phyloP scores from a whole-genome alignment of 768 basidiomycete species.

The Ramaria rubella region DNA sequence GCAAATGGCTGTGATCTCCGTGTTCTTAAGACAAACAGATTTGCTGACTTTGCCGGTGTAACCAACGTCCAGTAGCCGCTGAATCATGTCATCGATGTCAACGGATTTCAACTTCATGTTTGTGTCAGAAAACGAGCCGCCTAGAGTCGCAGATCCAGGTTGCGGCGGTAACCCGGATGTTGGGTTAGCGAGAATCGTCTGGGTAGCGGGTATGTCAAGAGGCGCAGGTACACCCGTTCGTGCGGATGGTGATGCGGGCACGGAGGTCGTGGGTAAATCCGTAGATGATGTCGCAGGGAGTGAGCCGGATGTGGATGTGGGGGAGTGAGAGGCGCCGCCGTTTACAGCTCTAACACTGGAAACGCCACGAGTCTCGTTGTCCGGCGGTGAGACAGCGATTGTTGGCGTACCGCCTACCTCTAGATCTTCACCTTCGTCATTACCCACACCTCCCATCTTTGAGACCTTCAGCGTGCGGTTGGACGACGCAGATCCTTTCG shows the following conservation, averaged over 20 bases:
- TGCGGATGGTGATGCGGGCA: conserved; percentile 33
- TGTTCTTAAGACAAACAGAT: conserved; percentile 90
- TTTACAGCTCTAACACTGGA: neutral
- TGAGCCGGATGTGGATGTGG: conserved; percentile 10
- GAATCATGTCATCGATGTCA: conserved; percentile 98
- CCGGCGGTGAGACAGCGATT: neutral
- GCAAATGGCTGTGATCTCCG: conserved; percentile 91
- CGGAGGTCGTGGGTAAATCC: conserved; percentile 21
- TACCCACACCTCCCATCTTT: neutral
- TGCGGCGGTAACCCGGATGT: conserved; percentile 33
- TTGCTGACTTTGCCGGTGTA: conserved; percentile 98
- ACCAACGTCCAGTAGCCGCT: conserved; percentile 89
- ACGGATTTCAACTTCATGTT: conserved; percentile 64
- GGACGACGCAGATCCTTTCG: neutral
- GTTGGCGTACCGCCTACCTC: neutral
- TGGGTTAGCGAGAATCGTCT: conserved; percentile 79
- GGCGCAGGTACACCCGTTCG: conserved; percentile 28
- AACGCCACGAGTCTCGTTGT: neutral
- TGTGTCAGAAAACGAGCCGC: conserved; percentile 28
- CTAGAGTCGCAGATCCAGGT: conserved; percentile 42
- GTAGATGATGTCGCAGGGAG: conserved; percentile 16
- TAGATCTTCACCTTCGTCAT: neutral
- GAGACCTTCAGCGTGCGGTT: neutral
- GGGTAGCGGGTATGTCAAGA: conserved; percentile 72
- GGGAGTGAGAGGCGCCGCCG: neutral